Evolutionary conservation across 2,329 filamentous ascomycete genomes (phyloP).

Genomic region (Claviceps fusiformis): DNA sequence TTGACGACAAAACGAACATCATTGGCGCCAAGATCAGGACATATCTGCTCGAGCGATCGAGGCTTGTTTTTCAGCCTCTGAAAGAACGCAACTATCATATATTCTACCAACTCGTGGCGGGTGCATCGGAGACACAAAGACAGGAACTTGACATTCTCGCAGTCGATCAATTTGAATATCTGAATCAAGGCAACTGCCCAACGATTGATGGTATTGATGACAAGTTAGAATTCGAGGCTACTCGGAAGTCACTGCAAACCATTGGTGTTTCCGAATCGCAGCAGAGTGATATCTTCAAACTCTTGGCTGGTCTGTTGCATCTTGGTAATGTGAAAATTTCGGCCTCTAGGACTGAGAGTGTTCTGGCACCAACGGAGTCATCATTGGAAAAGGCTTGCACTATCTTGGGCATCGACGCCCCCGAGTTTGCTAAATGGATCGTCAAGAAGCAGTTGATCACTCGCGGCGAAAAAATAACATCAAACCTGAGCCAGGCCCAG

Average conservation of each 20-base stretch:
- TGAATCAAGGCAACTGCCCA: constrained; percentile 88
- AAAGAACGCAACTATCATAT: constrained; percentile 99
- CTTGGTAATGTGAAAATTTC: constrained; percentile 95
- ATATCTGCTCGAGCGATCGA: constrained; percentile 86
- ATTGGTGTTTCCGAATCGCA: constrained; percentile 67
- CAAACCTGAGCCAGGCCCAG: constrained; percentile 86
- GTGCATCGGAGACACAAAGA: constrained; percentile 72
- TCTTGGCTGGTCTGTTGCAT: constrained; percentile 83
- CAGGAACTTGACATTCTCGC: constrained; percentile 67
- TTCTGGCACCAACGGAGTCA: constrained; percentile 67
- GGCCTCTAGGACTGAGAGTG: constrained; percentile 76
- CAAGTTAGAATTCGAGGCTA: constrained; percentile 83
- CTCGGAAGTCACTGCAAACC: constrained; percentile 70
- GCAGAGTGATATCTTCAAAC: constrained; percentile 75
- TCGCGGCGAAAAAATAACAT: constrained; percentile 92
- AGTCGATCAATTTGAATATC: constrained; percentile 85
- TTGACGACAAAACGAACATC: constrained; percentile 87
- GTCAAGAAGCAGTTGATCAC: constrained; percentile 98
- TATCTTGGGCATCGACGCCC: constrained; percentile 75
- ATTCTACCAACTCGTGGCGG: constrained; percentile 93
- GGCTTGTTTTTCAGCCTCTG: constrained; percentile 90
- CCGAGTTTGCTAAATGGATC: constrained; percentile 91
- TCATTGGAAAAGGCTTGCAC: constrained; percentile 67
- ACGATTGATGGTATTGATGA: constrained; percentile 92
- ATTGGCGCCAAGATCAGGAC: constrained; percentile 96